Percentiles rank a stretch among this genome's conserved stretches.
These are phyloP conservation scores for Sporothrix sp. DNA, from an alignment of 2,329 filamentous ascomycete genomes.

Conservation along the genomic window DNA sequence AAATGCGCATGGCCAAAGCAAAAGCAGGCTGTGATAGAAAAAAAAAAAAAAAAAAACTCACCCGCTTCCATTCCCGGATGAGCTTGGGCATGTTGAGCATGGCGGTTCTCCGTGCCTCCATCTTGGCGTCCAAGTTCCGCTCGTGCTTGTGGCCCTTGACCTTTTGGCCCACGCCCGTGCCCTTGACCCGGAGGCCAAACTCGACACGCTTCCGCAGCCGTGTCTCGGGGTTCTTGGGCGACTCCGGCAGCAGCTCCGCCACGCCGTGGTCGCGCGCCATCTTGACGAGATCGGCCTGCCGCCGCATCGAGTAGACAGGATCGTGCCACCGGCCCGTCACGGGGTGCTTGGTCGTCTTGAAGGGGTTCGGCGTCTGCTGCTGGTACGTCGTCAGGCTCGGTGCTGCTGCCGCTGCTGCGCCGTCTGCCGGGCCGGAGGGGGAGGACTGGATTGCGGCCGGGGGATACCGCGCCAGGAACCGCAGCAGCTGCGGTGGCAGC, in stretches of 20 bases:
- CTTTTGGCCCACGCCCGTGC: constrained; percentile 81
- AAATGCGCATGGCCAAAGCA: no score
- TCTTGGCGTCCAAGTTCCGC: constrained; percentile 67
- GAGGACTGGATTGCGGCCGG: constrained; percentile 53
- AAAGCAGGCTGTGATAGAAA: no score
- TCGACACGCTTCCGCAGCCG: constrained; percentile 64
- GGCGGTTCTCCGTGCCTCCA: constrained; percentile 82
- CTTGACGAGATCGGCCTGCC: constrained; percentile 87
- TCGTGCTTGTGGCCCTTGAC: constrained; percentile 96
- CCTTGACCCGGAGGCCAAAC: constrained; percentile 75
- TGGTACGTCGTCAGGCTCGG: constrained; percentile 40
- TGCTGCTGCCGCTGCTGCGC: constrained; percentile 31
- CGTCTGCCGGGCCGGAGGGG: no score
- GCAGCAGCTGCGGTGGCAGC: constrained; percentile 67
- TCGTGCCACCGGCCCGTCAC: constrained; percentile 74
- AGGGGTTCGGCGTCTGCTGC: constrained; percentile 61
- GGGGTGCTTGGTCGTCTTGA: constrained; percentile 68
- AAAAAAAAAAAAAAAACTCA: constrained; percentile 38
- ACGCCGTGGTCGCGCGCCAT: constrained; percentile 70
- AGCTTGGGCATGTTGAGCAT: constrained; percentile 93
- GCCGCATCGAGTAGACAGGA: constrained; percentile 70
- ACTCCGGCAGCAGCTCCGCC: constrained; percentile 68
- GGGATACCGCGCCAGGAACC: constrained; percentile 86
- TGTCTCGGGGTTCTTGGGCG: constrained; percentile 63
- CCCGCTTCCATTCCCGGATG: constrained; percentile 88